Conservation (phyloP, 2,329 filamentous ascomycete species). For the Alternaria sp. region DNA sequence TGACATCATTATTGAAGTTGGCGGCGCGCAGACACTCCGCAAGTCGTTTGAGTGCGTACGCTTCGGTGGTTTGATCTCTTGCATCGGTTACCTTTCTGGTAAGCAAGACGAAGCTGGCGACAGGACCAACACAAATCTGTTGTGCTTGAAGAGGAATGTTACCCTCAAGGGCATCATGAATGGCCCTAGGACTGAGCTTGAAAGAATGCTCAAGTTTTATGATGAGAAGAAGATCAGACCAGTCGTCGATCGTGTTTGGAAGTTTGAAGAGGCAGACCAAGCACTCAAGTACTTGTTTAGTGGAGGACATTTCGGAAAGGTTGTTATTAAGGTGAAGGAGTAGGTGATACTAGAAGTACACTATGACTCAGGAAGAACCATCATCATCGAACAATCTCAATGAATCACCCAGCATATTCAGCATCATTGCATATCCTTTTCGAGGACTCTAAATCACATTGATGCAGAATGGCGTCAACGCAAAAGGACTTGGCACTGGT, state of each 20-base stretch:
- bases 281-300: constrained; percentile 42
- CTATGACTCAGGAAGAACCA: not conserved
- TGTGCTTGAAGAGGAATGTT: constrained; percentile 60
- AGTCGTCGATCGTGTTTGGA: constrained; percentile 53
- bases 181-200: constrained; percentile 65
- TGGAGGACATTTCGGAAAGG: constrained; percentile 53
- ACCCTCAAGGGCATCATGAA: constrained; percentile 68
- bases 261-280: constrained; percentile 45
- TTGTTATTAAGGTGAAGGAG: constrained; percentile 45
- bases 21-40: constrained; percentile 60
- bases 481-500: not conserved
- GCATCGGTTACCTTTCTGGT: constrained; percentile 56
- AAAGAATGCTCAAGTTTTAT: constrained; percentile 55
- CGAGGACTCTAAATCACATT: not conserved
- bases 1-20: constrained; percentile 62
- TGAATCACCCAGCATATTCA: not conserved
- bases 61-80: constrained; percentile 53
- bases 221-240: constrained; percentile 52
- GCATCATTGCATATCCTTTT: too few relatives aligned
- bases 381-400: not conserved
- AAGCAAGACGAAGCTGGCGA: constrained; percentile 65
- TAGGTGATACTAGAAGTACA: not conserved
- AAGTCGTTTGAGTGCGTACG: constrained; percentile 55
- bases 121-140: constrained; percentile 67
- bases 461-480: not conserved